phyloP scores from a whole-genome alignment of 208 protist species.

The Endotrypanum monterogeii region DNA sequence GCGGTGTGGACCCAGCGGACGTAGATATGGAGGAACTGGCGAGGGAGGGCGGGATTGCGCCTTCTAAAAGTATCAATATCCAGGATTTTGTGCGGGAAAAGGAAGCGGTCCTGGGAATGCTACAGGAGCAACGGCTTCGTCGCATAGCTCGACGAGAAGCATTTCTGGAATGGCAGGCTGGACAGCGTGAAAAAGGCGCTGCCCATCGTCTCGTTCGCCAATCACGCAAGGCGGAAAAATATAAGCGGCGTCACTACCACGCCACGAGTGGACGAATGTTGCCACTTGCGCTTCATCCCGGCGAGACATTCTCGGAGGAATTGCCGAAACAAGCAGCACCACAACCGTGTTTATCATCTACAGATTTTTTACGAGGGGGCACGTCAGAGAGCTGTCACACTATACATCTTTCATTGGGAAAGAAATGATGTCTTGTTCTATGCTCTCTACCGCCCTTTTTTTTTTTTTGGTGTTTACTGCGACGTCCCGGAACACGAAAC shows the following conservation, averaged over 20 bases:
- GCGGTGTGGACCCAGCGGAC: constrained; percentile 33
- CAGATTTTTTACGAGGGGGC: constrained; percentile 4
- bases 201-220: constrained; percentile 74
- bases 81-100: constrained; percentile 35
- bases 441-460: background rate
- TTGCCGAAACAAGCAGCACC: background rate
- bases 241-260: constrained; percentile 81
- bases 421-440: background rate
- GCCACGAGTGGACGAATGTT: constrained; percentile 55
- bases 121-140: constrained; percentile 59
- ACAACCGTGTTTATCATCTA: background rate
- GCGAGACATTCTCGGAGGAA: background rate
- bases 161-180: constrained; percentile 83
- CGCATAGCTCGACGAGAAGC: constrained; percentile 72
- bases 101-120: constrained; percentile 43
- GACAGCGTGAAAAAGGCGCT: constrained; percentile 85
- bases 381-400: background rate
- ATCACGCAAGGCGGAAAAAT: constrained; percentile 68
- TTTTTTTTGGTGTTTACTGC: background rate
- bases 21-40: constrained; percentile 52
- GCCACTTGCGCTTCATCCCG: constrained; percentile 30
- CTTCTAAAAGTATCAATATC: constrained; percentile 13
- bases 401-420: constrained; percentile 1
- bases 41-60: constrained; percentile 35
- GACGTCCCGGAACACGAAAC: background rate